Evolutionary conservation across 768 basidiomycete species (phyloP).

Genomic region (Rhodocollybia butyracea): DNA sequence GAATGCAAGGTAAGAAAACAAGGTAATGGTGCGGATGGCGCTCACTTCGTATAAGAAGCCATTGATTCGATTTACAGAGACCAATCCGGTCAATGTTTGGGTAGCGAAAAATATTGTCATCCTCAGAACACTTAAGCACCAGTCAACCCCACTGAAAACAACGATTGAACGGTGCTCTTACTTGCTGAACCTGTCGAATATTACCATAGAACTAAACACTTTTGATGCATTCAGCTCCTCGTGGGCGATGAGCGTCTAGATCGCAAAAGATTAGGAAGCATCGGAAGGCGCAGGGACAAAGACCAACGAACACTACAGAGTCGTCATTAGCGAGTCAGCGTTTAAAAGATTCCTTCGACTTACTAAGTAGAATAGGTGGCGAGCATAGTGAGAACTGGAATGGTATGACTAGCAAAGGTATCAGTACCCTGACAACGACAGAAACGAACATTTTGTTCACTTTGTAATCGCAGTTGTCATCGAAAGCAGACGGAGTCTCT

Average conservation of each 20-base stretch:
- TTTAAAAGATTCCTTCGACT: constrained; percentile 11
- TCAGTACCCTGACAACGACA: not conserved
- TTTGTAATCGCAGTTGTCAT: constrained; percentile 34
- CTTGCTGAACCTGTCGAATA: constrained; percentile 39
- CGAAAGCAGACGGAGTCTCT: constrained; percentile 34
- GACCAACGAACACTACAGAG: no score
- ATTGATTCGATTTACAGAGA: constrained; percentile 5
- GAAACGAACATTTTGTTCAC: constrained; percentile 17
- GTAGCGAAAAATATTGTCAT: not conserved
- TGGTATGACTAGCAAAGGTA: constrained; percentile 26
- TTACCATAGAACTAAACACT: constrained; percentile 31
- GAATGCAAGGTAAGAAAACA: not conserved
- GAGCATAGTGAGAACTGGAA: constrained; percentile 50
- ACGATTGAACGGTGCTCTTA: not conserved
- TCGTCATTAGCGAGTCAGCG: no score
- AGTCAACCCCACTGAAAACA: constrained; percentile 16
- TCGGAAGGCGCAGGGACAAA: no score
- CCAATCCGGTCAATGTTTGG: not conserved
- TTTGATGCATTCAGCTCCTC: constrained; percentile 10
- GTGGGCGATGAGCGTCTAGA: constrained; percentile 8
- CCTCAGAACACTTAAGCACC: not conserved
- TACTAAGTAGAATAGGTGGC: constrained; percentile 44
- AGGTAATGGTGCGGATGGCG: not conserved
- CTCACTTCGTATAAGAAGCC: constrained; percentile 3
- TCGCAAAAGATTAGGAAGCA: not conserved